Base-by-base conservation (phyloP, 495 filamentous ascomycete genomes). In the Sporormia fimetaria region DNA sequence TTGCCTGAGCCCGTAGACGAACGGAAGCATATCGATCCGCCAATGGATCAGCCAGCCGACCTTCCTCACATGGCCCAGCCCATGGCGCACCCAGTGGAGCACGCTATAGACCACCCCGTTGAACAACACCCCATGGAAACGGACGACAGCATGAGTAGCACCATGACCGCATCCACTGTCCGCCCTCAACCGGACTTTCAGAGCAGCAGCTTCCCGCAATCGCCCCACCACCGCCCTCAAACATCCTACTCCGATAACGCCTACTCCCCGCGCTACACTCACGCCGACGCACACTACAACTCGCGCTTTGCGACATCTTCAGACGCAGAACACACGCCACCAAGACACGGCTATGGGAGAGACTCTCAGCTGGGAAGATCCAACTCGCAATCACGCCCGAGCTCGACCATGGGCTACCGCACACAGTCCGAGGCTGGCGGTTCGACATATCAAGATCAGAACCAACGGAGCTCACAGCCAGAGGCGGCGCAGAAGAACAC, bases 401-500 rank as follows among this genome's bases (percentile, higher is more conserved):
- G 37, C 29, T 44, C 49, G 15, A 43, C 11, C 14, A 21, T 50
- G 22, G 42, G 41, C 2, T 32, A 45, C 11, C 21, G 35, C 9
- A 31, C 34, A 3, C 14, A 25, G 22, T 53, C 50, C 7, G 50
- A 53, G 37, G 44, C 44, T 24, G 33, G 21, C 15, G 24, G 50
- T 10, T 44, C 49, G 15, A 33, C 37, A 28, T 60, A 60, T 41
- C 49, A 57, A 21, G 56, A 60, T 6, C 54, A 58, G 36, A 49
- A 48, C 33, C 51, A 60, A 26, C 30, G 48, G 20, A 32, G 44
- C 17, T 52, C 47, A 12, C 49, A 54, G 26, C 33, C 59, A 65
- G 54, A 65, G 66, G 66, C 60, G 33, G 66, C 64, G 18, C 64
- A 52, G 52, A 64, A 62, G 54, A 83, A 83, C 58, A 84, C 83